A percentile compares a stretch with the other conserved stretches of the same genome.
Conservation (phyloP, 331 rosid species). For the Dryas integrifolia region DNA sequence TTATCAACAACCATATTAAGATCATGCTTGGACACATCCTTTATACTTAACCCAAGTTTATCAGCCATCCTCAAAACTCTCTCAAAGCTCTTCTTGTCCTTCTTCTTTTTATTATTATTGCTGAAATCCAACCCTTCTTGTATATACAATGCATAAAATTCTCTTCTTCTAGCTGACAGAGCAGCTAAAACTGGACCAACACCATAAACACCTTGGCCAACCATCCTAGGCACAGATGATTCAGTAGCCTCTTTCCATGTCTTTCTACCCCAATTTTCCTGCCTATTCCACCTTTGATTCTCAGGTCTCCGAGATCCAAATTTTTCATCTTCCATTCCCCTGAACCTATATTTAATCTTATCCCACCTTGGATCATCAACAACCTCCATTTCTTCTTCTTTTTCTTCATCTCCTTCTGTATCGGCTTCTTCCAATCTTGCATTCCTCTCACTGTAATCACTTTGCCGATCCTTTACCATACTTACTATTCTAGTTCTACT, state of each 20-base stretch:
- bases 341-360: slow-evolving; percentile 52
- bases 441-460: slow-evolving; percentile 27
- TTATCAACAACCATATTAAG: slow-evolving; percentile 90
- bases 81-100: slow-evolving; percentile 93
- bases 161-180: slow-evolving; percentile 83
- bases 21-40: slow-evolving; percentile 81
- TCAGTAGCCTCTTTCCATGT: slow-evolving; percentile 87
- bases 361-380: slow-evolving; percentile 85
- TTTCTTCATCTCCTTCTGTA: slow-evolving; percentile 40
- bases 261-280: slow-evolving; percentile 79
- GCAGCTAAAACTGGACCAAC: slow-evolving; percentile 98
- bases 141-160: slow-evolving; percentile 68
- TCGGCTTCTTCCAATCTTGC: slow-evolving; percentile 33
- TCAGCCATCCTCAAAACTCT: slow-evolving; percentile 72
- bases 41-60: slow-evolving; percentile 52
- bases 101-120: slow-evolving; percentile 79
- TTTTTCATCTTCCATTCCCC: slow-evolving; percentile 45
- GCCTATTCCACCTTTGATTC: slow-evolving; percentile 62
- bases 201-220: slow-evolving; percentile 88
- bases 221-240: slow-evolving; percentile 71
- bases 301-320: slow-evolving; percentile 58
- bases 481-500: slow-evolving; percentile 30
- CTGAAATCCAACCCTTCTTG: slow-evolving; percentile 92
- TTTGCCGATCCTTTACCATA: slow-evolving; percentile 33
- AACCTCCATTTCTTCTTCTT: slow-evolving; percentile 51